Percentiles rank a stretch among this genome's conserved stretches.
These are phyloP conservation scores for Friedmanniomyces simplex DNA, from an alignment of 495 filamentous ascomycete genomes.

Conservation along the genomic window DNA sequence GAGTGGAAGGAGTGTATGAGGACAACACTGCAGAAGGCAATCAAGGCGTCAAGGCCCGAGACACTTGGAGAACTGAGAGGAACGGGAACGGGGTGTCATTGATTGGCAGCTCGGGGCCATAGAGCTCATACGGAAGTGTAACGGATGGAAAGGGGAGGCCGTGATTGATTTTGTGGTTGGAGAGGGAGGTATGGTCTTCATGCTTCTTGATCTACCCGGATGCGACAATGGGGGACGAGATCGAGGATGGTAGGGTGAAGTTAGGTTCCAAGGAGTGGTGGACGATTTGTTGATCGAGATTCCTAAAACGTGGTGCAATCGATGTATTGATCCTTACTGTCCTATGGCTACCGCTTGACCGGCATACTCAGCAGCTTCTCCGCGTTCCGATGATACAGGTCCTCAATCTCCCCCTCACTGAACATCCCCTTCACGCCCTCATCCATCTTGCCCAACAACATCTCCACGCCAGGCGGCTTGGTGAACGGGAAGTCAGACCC, in stretches of 20 bases:
- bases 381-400: constrained; percentile 28
- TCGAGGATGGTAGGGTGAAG: not conserved
- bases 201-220: not conserved
- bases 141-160: not conserved
- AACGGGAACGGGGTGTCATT: not conserved
- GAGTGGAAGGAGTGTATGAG: not conserved
- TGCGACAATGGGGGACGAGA: not conserved
- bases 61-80: not conserved
- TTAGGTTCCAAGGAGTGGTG: not conserved
- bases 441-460: constrained; percentile 24
- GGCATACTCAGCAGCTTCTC: constrained; percentile 17
- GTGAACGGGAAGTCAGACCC: constrained; percentile 34
- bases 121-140: not conserved
- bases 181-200: not conserved
- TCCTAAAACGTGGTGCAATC: not conserved
- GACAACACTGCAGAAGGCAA: not conserved
- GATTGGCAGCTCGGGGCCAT: not conserved
- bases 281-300: not conserved
- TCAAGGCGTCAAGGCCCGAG: no score
- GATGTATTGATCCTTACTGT: no score
- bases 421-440: constrained; percentile 25
- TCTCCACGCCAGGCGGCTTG: constrained; percentile 2
- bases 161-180: not conserved
- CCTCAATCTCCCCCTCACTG: constrained; percentile 20
- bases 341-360: no score